These are phyloP conservation scores for Marasmius fiardii DNA, from an alignment of 1,284 basidiomycete species.

Conservation along the genomic window DNA sequence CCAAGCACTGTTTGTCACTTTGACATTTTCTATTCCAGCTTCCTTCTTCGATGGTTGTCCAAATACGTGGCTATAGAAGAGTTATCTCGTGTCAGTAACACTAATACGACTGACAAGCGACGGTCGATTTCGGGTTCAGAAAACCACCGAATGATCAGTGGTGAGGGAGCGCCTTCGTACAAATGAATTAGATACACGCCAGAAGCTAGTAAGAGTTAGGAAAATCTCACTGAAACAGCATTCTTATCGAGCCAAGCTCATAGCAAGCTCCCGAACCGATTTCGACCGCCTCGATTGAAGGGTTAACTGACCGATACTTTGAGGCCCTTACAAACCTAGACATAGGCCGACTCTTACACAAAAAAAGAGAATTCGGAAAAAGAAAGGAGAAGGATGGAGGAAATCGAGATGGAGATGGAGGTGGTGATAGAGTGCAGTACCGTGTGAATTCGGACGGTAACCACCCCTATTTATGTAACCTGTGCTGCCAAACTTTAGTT, in stretches of 20 bases:
- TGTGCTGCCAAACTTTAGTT: too few relatives aligned
- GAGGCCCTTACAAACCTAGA: conserved; percentile 71
- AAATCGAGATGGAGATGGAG: background rate
- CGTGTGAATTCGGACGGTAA: background rate
- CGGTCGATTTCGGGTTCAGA: background rate
- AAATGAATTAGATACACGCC: too few relatives aligned
- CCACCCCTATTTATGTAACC: too few relatives aligned
- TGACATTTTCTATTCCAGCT: conserved; percentile 86
- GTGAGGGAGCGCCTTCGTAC: too few relatives aligned
- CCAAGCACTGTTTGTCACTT: conserved; percentile 89
- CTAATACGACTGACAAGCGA: conserved; percentile 5
- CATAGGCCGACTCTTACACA: conserved; percentile 33
- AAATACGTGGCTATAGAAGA: conserved; percentile 75
- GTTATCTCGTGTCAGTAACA: conserved; percentile 3
- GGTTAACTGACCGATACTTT: conserved; percentile 58
- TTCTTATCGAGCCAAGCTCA: too few relatives aligned
- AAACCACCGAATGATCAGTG: background rate
- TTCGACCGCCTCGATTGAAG: conserved; percentile 2
- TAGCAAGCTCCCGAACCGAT: conserved; percentile 6
- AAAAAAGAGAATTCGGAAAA: background rate
- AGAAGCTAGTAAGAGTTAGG: too few relatives aligned
- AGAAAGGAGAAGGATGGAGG: background rate
- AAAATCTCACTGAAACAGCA: too few relatives aligned
- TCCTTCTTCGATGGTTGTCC: conserved; percentile 85
- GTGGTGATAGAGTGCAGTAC: background rate